Base-by-base conservation (phyloP, 371 early-diverging fungal genomes). In the Mortierella sp. region DNA sequence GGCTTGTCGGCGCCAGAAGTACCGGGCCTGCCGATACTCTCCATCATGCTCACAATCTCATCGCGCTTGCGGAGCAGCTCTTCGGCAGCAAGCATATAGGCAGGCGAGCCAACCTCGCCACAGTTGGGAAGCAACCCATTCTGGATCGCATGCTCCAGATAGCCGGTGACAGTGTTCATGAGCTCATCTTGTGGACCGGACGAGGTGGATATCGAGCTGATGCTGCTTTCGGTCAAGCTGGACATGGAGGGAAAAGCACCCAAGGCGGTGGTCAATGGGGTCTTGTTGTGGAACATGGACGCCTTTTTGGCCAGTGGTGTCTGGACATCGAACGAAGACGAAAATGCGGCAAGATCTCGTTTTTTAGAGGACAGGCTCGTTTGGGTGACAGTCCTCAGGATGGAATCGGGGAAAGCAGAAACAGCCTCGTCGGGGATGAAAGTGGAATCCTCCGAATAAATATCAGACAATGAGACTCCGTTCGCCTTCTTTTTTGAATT, bases 1-100 rank as follows among this genome's bases (percentile, higher is more conserved):
- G 92, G 93, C 80, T 90, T 92, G 70, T 89, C 90, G 8, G 82
- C 83, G 28, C 83, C 85, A 7, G 80, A 52, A 3, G 65, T 42
- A 6, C 65, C 65, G 11, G 76, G 50, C 14, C 61, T 47, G 43
- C 76, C 76, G 37, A 76, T 76, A 51, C 70, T 69, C 62, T 76
- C 76, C 76, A 76, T 76, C 63, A 67, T 76, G 62, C 64, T 79
- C 15, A 72, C 68, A 53, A 71, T 71, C 55, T 79, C 72, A n/a
- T 68, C 79, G n/a, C 79, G 79, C 60, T 70, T 72, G 24, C 60
- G 67, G 44, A 79, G 67, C 19, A 70, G 44, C 17, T 71, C 79
- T 21, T 70, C 72, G 1, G 72, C 68, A 3, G 79, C 60, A 23
- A 60, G 64, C 15, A 65, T 48, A 30, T 64, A 65, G 12, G 59